These are phyloP conservation scores for Helotiales sp. DNA, from an alignment of 2,329 filamentous ascomycete species.

Conservation along the genomic window DNA sequence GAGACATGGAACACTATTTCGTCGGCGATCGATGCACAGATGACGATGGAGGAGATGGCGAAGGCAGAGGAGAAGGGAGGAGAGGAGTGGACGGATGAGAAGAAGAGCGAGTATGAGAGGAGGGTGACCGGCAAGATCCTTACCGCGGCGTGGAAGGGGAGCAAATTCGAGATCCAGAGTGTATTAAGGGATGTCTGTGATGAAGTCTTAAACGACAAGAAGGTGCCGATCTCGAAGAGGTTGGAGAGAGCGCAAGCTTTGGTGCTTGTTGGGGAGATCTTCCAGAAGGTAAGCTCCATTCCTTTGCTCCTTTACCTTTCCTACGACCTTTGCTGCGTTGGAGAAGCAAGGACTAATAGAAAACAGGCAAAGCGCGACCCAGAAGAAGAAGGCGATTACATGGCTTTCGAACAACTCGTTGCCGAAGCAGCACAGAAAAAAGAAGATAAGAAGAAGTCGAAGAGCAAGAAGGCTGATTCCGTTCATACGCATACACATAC, in stretches of 20 bases:
- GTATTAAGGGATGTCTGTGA: constrained; percentile 95
- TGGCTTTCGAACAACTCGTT: constrained; percentile 97
- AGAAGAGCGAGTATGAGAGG: constrained; percentile 91
- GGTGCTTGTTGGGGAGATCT: constrained; percentile 85
- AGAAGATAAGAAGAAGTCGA: constrained; percentile 71
- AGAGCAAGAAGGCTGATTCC: constrained; percentile 50
- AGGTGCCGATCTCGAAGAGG: constrained; percentile 78
- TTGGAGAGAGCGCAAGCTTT: constrained; percentile 89
- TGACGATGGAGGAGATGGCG: constrained; percentile 99
- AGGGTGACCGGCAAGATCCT: constrained; percentile 97
- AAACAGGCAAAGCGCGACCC: constrained; percentile 79
- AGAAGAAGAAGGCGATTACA: constrained; percentile 97
- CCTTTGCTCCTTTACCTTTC: background rate
- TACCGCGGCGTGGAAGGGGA: constrained; percentile 92
- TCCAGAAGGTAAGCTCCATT: constrained; percentile 67
- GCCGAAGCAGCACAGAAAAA: constrained; percentile 96
- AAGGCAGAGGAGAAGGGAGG: constrained; percentile 92
- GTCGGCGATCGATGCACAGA: constrained; percentile 93
- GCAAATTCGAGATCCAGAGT: constrained; percentile 97
- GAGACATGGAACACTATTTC: constrained; percentile 98
- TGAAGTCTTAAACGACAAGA: constrained; percentile 75
- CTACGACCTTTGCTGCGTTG: too few relatives aligned
- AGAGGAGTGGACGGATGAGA: constrained; percentile 98
- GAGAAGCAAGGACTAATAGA: constrained; percentile 6
- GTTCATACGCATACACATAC: too few relatives aligned